Percentiles rank a stretch among this genome's conserved stretches.
phyloP scores from a whole-genome alignment of 1,139 yeast genomes.

The Candida smagusa region DNA sequence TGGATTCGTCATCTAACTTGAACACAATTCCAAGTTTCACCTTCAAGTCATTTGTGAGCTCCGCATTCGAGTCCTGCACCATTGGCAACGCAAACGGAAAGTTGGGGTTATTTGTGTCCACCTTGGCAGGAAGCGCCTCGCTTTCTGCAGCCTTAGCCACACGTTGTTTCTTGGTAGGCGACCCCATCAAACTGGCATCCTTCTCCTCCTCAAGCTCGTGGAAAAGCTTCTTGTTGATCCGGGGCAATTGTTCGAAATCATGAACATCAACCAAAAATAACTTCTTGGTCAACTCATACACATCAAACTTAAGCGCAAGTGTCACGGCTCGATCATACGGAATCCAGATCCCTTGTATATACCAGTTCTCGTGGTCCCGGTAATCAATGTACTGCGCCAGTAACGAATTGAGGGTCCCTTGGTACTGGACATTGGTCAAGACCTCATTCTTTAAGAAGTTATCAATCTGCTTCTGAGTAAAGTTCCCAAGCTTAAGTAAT shows the following conservation, averaged over 20 bases:
- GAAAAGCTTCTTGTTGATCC: slow-evolving; percentile 12
- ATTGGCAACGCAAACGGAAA: slow-evolving; percentile 21
- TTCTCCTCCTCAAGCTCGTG: slow-evolving; percentile 7
- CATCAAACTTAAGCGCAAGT: slow-evolving; percentile 39
- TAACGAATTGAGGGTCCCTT: slow-evolving; percentile 17
- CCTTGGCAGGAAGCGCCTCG: background rate
- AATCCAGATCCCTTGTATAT: slow-evolving; percentile 40
- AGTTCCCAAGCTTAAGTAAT: slow-evolving; percentile 28
- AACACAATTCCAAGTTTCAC: slow-evolving; percentile 19
- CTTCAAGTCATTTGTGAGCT: slow-evolving; percentile 18
- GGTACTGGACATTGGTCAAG: slow-evolving; percentile 30
- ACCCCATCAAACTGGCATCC: slow-evolving; percentile 13
- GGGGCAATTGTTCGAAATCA: slow-evolving; percentile 41
- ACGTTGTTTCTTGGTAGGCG: slow-evolving; percentile 17
- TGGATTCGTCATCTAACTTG: slow-evolving; percentile 15
- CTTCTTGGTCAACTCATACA: slow-evolving; percentile 38
- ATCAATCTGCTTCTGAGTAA: slow-evolving; percentile 23
- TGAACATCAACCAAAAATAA: slow-evolving; percentile 46
- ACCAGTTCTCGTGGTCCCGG: slow-evolving; percentile 22
- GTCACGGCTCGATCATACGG: slow-evolving; percentile 45
- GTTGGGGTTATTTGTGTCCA: slow-evolving; percentile 13
- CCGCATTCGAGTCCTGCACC: slow-evolving; percentile 13
- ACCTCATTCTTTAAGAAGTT: slow-evolving; percentile 35
- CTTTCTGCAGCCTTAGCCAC: slow-evolving; percentile 2
- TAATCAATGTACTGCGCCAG: slow-evolving; percentile 26